Conservation (phyloP, 805 yeast genomes). For the Hanseniaspora singularis region DNA sequence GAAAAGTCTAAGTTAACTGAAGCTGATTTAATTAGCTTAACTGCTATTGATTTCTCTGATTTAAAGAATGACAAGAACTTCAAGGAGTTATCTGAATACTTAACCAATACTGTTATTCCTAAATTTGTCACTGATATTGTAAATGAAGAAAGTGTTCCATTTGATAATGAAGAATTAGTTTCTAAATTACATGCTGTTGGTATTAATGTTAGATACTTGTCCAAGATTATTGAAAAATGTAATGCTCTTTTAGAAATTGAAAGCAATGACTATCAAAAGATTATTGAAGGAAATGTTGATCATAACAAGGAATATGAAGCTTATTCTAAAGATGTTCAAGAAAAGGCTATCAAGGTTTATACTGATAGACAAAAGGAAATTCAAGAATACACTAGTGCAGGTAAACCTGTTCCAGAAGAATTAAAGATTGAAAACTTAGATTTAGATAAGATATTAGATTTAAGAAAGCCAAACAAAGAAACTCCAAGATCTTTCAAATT, state of each 20-base stretch:
- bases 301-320: conserved; percentile 27
- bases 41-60: conserved; percentile 21
- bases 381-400: conserved; percentile 26
- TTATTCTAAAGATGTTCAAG: conserved; percentile 27
- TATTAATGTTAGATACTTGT: conserved; percentile 80
- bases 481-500: conserved; percentile 28
- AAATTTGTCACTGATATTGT: conserved; percentile 45
- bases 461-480: conserved; percentile 29
- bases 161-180: conserved; percentile 70
- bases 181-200: conserved; percentile 64
- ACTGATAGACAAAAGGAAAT: conserved; percentile 29
- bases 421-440: conserved; percentile 26
- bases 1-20: conserved; percentile 20
- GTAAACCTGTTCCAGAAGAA: conserved; percentile 29
- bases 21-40: conserved; percentile 23
- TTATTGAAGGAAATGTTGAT: conserved; percentile 22
- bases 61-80: conserved; percentile 40
- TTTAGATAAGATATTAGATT: conserved; percentile 25
- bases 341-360: conserved; percentile 20
- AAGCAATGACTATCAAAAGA: conserved; percentile 20
- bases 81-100: conserved; percentile 54
- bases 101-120: conserved; percentile 48
- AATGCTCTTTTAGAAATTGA: conserved; percentile 24
- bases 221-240: conserved; percentile 33
- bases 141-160: conserved; percentile 46